Evolutionary conservation across 345 rosid species (phyloP).

Genomic region (Sonneratia caseolaris): DNA sequence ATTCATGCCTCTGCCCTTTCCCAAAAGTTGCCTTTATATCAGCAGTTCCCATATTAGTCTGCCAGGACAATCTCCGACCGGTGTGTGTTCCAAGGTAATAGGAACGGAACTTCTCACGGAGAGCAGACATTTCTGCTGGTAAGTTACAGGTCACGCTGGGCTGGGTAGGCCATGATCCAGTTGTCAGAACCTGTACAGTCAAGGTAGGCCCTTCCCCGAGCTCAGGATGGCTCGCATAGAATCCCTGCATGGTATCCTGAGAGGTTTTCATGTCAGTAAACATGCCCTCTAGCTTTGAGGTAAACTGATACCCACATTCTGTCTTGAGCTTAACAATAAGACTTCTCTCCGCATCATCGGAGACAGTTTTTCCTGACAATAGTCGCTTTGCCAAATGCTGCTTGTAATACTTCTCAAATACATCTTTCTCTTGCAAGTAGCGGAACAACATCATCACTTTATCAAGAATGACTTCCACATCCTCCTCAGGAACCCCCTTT

Average conservation of each 20-base stretch:
- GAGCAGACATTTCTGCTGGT: constrained; percentile 74
- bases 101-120: constrained; percentile 90
- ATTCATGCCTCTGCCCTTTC: constrained; percentile 94
- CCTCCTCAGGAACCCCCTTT: constrained; percentile 84
- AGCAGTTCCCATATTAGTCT: constrained; percentile 98
- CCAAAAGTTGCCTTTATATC: constrained; percentile 84
- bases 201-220: constrained; percentile 79
- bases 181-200: constrained; percentile 87
- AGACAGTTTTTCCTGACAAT: constrained; percentile 80
- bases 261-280: constrained; percentile 99
- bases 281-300: constrained; percentile 97
- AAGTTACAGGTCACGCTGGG: constrained; percentile 78
- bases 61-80: constrained; percentile 94
- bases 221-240: constrained; percentile 62
- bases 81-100: constrained; percentile 95
- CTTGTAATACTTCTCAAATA: constrained; percentile 92
- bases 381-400: constrained; percentile 98
- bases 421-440: constrained; percentile 96
- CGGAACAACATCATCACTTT: constrained; percentile 99
- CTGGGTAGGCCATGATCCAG: constrained; percentile 98
- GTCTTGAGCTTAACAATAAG: constrained; percentile 95
- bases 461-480: constrained; percentile 84
- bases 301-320: constrained; percentile 96
- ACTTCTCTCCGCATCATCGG: constrained; percentile 97
- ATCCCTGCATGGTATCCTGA: constrained; percentile 86